phyloP scores from a whole-genome alignment of 2,329 filamentous ascomycete species.

The Fusarium mundagurra region DNA sequence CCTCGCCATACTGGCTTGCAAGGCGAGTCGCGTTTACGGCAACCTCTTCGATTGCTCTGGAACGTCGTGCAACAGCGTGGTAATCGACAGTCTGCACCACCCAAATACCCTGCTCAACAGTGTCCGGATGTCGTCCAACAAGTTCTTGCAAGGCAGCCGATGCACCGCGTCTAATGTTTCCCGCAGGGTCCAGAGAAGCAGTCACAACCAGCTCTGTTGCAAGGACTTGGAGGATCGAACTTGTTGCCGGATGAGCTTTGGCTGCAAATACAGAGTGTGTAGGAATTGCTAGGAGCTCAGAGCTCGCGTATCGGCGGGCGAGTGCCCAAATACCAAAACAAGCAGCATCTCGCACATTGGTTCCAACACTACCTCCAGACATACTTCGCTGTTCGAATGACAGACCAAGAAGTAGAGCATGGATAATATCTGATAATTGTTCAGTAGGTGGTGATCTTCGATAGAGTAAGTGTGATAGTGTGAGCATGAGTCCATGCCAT shows the following conservation, averaged over 20 bases:
- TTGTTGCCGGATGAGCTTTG: constrained; percentile 47
- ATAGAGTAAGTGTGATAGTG: constrained; percentile 87
- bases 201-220: constrained; percentile 84
- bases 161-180: constrained; percentile 91
- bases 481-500: constrained; percentile 94
- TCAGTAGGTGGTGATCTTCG: constrained; percentile 78
- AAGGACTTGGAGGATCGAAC: constrained; percentile 76
- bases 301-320: constrained; percentile 84
- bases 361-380: constrained; percentile 85
- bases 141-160: constrained; percentile 95
- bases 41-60: constrained; percentile 82
- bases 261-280: constrained; percentile 56
- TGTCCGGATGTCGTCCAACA: constrained; percentile 91
- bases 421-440: constrained; percentile 77
- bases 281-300: constrained; percentile 75
- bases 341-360: constrained; percentile 92
- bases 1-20: constrained; percentile 73
- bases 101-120: constrained; percentile 80
- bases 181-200: constrained; percentile 86
- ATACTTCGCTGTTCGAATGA: constrained; percentile 89
- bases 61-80: constrained; percentile 88
- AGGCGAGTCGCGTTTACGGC: constrained; percentile 75
- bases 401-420: constrained; percentile 80
- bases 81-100: constrained; percentile 94
- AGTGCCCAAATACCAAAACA: constrained; percentile 97